These are phyloP conservation scores for Acanthamoeba healyi DNA, from an alignment of 208 protist species.

Conservation along the genomic window DNA sequence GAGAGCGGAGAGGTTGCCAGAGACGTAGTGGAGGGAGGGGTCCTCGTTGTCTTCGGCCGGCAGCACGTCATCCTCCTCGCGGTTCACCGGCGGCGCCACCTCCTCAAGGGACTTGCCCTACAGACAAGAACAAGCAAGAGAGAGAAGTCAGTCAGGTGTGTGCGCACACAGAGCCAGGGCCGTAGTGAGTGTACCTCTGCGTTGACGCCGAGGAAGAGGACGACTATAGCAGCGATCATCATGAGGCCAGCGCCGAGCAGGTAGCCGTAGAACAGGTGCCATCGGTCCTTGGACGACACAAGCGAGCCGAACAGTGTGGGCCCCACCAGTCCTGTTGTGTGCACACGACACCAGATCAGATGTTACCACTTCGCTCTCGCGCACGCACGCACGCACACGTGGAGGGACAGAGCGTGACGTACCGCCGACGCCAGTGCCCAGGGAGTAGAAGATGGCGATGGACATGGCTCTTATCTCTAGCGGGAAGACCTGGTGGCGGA, in stretches of 20 bases:
- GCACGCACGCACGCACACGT: not conserved
- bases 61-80: not conserved
- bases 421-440: constrained; percentile 24
- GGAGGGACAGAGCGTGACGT: too few relatives aligned
- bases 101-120: constrained; percentile 56
- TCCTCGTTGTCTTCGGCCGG: constrained; percentile 4
- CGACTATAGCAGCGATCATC: constrained; percentile 52
- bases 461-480: constrained; percentile 66
- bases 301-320: constrained; percentile 62
- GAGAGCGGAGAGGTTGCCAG: constrained; percentile 17
- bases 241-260: constrained; percentile 53
- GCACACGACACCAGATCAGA: not conserved
- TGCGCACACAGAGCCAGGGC: not conserved
- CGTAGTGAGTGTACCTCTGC: not conserved
- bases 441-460: constrained; percentile 73
- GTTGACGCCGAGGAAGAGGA: constrained; percentile 62
- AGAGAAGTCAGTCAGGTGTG: too few relatives aligned
- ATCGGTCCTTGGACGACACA: constrained; percentile 24
- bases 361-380: too few relatives aligned
- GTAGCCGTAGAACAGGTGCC: constrained; percentile 67
- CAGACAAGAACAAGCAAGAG: not conserved
- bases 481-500: constrained; percentile 69
- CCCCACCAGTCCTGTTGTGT: not conserved
- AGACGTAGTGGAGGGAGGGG: not conserved
- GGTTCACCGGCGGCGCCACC: constrained; percentile 32